phyloP scores from a whole-genome alignment of 192 early-diverging fungal species.

The Jimgerdemannia flammicorona region DNA sequence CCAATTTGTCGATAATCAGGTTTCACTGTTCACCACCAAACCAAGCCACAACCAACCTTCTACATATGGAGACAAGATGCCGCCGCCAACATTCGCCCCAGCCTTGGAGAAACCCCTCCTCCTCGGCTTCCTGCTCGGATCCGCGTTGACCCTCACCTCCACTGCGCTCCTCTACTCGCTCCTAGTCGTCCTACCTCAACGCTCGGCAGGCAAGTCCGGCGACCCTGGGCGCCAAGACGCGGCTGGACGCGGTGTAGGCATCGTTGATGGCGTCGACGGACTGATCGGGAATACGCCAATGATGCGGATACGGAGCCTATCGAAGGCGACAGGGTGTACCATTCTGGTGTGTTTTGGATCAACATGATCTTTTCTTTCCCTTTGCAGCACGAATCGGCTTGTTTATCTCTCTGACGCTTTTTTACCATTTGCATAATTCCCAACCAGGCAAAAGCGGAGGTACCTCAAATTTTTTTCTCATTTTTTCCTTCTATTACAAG shows the following conservation, averaged over 20 bases:
- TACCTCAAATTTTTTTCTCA: slow-evolving; percentile 17
- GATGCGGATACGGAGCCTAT: slow-evolving; percentile 79
- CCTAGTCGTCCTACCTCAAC: neutral
- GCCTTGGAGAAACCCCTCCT: no score
- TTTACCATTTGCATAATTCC: no score
- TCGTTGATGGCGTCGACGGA: slow-evolving; percentile 69
- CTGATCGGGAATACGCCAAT: slow-evolving; percentile 93
- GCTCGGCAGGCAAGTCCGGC: no score
- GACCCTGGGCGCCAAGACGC: no score
- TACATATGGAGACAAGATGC: no score
- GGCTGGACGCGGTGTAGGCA: slow-evolving; percentile 15
- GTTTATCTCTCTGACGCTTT: no score
- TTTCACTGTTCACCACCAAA: no score
- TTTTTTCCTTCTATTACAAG: neutral
- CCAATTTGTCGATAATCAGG: no score
- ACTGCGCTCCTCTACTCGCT: neutral
- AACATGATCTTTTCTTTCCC: no score
- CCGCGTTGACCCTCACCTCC: slow-evolving; percentile 1
- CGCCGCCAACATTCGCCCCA: no score
- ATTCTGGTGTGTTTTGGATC: slow-evolving; percentile 62
- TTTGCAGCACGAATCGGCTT: no score
- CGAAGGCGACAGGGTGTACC: slow-evolving; percentile 87
- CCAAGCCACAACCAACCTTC: no score
- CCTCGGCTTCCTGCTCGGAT: slow-evolving; percentile 8
- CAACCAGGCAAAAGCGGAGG: slow-evolving; percentile 41